Percentiles rank a stretch among this genome's conserved stretches.
Evolutionary conservation across 1,284 basidiomycete species (phyloP).

Genomic region (Quambalaria eucalypti): DNA sequence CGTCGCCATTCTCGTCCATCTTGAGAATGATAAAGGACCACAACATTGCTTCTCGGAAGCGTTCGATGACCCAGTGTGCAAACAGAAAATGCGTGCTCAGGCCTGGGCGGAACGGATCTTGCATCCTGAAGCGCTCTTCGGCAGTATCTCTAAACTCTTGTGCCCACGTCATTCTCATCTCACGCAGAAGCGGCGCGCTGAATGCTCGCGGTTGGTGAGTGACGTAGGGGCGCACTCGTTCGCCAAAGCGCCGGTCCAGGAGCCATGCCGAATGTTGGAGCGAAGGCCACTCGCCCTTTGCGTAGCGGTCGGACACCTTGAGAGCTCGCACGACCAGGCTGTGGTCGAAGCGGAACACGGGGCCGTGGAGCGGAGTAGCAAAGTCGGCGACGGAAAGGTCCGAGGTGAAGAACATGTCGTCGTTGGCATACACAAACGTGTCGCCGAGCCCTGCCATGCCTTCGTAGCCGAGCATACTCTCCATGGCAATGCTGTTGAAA

Average conservation of each 20-base stretch:
- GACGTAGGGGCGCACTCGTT: slow-evolving; percentile 15
- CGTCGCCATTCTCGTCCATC: slow-evolving; percentile 11
- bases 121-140: not conserved
- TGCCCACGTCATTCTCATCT: slow-evolving; percentile 1
- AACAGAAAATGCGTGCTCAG: slow-evolving; percentile 18
- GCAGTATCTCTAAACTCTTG: not conserved
- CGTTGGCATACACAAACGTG: slow-evolving; percentile 23
- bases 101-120: not conserved
- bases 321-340: slow-evolving; percentile 12
- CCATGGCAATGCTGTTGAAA: slow-evolving; percentile 32
- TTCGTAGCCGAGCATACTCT: slow-evolving; percentile 22
- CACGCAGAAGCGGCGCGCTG: not conserved
- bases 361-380: slow-evolving; percentile 21
- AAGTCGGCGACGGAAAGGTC: slow-evolving; percentile 14
- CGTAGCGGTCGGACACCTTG: not conserved
- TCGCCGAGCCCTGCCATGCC: slow-evolving; percentile 11
- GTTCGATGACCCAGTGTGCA: slow-evolving; percentile 25
- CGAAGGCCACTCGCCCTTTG: slow-evolving; percentile 8
- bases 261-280: not conserved
- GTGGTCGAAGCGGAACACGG: slow-evolving; percentile 26
- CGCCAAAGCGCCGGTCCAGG: slow-evolving; percentile 16
- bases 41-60: slow-evolving; percentile 33
- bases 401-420: slow-evolving; percentile 30
- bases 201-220: slow-evolving; percentile 7
- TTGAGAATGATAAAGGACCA: slow-evolving; percentile 31